Evolutionary conservation across 78 protist species (phyloP).

Genomic region (Dictyostelium purpureum): DNA sequence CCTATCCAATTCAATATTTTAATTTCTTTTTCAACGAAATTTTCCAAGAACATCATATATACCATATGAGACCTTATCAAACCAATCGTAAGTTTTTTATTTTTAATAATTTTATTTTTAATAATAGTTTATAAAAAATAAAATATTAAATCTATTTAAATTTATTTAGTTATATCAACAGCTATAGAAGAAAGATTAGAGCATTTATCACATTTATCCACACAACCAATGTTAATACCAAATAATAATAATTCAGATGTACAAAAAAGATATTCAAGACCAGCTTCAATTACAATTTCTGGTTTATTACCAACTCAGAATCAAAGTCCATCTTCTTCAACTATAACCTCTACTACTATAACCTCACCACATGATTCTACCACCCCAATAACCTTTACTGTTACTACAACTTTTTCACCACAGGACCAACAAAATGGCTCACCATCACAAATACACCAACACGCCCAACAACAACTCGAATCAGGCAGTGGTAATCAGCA

Average conservation of each 20-base stretch:
- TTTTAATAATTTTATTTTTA: background rate
- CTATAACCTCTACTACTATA: constrained; percentile 59
- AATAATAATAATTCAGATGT: background rate
- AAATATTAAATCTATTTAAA: background rate
- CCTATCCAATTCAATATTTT: constrained; percentile 55
- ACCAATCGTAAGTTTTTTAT: background rate
- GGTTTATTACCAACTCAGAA: constrained; percentile 20
- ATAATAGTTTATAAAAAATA: too few species aligned
- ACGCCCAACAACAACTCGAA: constrained; percentile 20
- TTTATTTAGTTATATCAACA: background rate
- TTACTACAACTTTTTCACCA: constrained; percentile 63
- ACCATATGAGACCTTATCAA: constrained; percentile 55
- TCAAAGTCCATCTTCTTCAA: constrained; percentile 18
- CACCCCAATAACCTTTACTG: constrained; percentile 69
- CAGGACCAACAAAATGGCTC: background rate
- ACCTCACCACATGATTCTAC: constrained; percentile 65
- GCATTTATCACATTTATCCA: background rate
- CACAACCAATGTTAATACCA: constrained; percentile 26
- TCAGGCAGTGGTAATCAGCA: too few species aligned
- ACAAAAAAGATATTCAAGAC: constrained; percentile 45
- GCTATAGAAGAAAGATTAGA: background rate
- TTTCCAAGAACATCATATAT: constrained; percentile 47
- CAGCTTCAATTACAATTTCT: constrained; percentile 40
- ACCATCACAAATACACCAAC: constrained; percentile 12
- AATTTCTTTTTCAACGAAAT: constrained; percentile 65